phyloP scores from a whole-genome alignment of 805 yeast species.

The Maudiozyma saulgeensis region DNA sequence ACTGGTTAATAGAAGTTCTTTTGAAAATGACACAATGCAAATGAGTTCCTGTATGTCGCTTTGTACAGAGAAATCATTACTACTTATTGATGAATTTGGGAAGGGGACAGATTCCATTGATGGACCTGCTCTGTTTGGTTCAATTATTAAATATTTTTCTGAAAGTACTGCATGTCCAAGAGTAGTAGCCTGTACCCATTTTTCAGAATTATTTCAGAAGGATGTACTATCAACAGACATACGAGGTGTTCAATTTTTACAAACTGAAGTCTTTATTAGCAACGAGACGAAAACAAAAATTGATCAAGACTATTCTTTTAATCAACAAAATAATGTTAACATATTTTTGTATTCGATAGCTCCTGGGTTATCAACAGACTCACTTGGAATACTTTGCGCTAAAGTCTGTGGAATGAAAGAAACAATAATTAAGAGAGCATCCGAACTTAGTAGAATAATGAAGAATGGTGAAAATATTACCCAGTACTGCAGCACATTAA shows the following conservation, averaged over 20 bases:
- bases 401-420: slow-evolving; percentile 29
- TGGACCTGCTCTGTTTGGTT: slow-evolving; percentile 38
- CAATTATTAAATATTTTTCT: slow-evolving; percentile 26
- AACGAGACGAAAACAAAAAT: neutral
- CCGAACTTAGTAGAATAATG: slow-evolving; percentile 14
- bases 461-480: slow-evolving; percentile 14
- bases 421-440: slow-evolving; percentile 28
- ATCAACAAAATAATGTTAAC: slow-evolving; percentile 5
- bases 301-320: neutral
- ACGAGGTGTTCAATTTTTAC: slow-evolving; percentile 25
- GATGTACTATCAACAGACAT: slow-evolving; percentile 13
- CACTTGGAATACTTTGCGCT: slow-evolving; percentile 37
- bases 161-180: slow-evolving; percentile 15
- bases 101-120: slow-evolving; percentile 42
- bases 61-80: slow-evolving; percentile 33
- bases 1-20: slow-evolving; percentile 37
- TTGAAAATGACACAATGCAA: slow-evolving; percentile 40
- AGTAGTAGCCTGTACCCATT: slow-evolving; percentile 35
- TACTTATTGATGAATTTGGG: slow-evolving; percentile 47
- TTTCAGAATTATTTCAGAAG: slow-evolving; percentile 32
- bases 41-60: slow-evolving; percentile 35
- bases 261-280: slow-evolving; percentile 20
- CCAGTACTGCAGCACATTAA: slow-evolving; percentile 9
- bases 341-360: slow-evolving; percentile 29
- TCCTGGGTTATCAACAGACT: slow-evolving; percentile 27